phyloP scores from a whole-genome alignment of 768 basidiomycete genomes.

The Botryobasidium botryosum region DNA sequence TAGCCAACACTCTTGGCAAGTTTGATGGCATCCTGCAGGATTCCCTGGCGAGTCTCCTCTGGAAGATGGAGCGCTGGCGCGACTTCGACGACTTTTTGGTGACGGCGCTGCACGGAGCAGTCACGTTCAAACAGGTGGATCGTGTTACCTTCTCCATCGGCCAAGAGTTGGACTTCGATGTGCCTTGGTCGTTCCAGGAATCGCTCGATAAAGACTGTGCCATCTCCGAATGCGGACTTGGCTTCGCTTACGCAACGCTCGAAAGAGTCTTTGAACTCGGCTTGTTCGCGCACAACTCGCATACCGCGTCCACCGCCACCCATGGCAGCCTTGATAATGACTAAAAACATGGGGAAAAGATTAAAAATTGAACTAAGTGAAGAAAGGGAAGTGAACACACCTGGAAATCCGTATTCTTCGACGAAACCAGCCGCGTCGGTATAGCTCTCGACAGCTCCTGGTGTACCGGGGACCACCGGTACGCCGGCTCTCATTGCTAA shows the following conservation, averaged over 20 bases:
- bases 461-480: slow-evolving; percentile 94
- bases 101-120: slow-evolving; percentile 93
- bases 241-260: slow-evolving; percentile 90
- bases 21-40: slow-evolving; percentile 82
- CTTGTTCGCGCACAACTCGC: slow-evolving; percentile 93
- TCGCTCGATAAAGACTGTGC: slow-evolving; percentile 97
- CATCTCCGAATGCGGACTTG: slow-evolving; percentile 92
- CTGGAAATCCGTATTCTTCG: slow-evolving; percentile 90
- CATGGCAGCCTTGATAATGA: slow-evolving; percentile 99
- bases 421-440: slow-evolving; percentile 75
- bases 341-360: slow-evolving; percentile 23
- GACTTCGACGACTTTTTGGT: slow-evolving; percentile 98
- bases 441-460: slow-evolving; percentile 75
- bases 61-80: slow-evolving; percentile 90
- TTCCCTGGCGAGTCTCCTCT: slow-evolving; percentile 78
- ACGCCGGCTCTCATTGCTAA: slow-evolving; percentile 83
- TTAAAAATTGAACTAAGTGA: not conserved
- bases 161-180: slow-evolving; percentile 93
- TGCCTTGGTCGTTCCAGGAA: slow-evolving; percentile 93
- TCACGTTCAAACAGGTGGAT: slow-evolving; percentile 98
- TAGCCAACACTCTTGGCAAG: slow-evolving; percentile 87
- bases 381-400: slow-evolving; percentile 22
- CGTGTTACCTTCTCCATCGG: slow-evolving; percentile 81
- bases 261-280: slow-evolving; percentile 77
- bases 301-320: slow-evolving; percentile 98